These are phyloP conservation scores for Pleurotus ostreatus DNA, from an alignment of 768 basidiomycete species.

Conservation along the genomic window DNA sequence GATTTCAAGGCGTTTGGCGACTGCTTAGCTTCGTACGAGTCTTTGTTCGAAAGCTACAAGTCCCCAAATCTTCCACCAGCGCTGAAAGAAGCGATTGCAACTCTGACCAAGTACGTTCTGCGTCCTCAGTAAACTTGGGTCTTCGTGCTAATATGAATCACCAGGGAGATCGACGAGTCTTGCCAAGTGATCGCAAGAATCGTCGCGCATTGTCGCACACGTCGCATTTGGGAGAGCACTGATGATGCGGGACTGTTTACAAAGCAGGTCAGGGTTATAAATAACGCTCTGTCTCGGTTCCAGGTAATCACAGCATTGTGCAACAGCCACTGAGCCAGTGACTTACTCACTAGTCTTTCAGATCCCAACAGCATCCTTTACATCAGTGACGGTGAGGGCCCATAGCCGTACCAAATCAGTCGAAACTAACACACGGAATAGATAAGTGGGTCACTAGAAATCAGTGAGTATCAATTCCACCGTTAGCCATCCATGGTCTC, in stretches of 20 bases:
- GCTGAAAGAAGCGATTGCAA: neutral
- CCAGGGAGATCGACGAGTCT: neutral
- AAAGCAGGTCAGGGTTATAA: neutral
- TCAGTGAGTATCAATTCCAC: neutral
- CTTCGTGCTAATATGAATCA: too few relatives aligned
- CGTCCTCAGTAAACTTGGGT: neutral
- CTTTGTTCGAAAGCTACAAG: neutral
- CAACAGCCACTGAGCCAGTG: too few relatives aligned
- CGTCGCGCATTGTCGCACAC: slow-evolving; percentile 2
- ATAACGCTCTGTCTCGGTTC: neutral
- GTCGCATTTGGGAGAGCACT: neutral
- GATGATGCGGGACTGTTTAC: slow-evolving; percentile 2
- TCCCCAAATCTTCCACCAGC: neutral
- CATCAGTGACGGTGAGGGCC: neutral
- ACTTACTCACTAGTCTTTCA: neutral
- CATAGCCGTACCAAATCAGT: neutral
- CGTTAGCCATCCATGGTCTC: neutral
- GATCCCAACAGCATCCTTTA: neutral
- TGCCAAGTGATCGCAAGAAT: neutral
- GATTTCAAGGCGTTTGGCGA: neutral
- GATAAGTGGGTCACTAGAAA: neutral
- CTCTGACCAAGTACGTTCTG: neutral
- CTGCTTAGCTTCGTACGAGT: neutral
- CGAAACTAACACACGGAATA: neutral
- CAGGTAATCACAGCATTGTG: neutral